These are phyloP conservation scores for Fragaria vesca DNA, from an alignment of 306 rosid genomes.

Conservation along the genomic window DNA sequence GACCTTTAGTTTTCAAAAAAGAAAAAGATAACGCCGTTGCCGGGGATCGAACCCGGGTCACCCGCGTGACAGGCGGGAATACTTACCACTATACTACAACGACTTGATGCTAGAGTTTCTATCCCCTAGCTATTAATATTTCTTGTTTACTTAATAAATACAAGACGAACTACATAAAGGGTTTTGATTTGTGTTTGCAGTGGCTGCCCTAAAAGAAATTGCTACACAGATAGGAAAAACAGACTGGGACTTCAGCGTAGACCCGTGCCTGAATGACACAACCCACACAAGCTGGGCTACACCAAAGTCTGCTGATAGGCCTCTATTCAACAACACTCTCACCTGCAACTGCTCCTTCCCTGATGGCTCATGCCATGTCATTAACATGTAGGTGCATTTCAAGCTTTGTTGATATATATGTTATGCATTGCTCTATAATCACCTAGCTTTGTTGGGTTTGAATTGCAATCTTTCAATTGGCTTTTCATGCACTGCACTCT, in stretches of 20 bases:
- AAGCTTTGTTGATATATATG: neutral
- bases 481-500: neutral
- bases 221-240: conserved; percentile 11
- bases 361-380: conserved; percentile 17
- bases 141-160: neutral
- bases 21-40: neutral
- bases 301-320: neutral
- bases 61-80: conserved; percentile 8
- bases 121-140: neutral
- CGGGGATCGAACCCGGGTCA: conserved; percentile 11
- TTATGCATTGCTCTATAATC: no score
- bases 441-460: neutral
- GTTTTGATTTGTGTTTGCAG: conserved; percentile 13
- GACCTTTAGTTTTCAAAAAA: neutral
- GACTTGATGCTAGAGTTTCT: neutral
- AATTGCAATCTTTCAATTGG: neutral
- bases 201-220: conserved; percentile 16
- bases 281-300: conserved; percentile 20
- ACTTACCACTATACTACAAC: conserved; percentile 10
- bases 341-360: conserved; percentile 17
- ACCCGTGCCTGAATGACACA: conserved; percentile 20
- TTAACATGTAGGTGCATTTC: neutral
- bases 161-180: neutral
- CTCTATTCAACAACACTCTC: conserved; percentile 22
- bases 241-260: conserved; percentile 23